These are phyloP conservation scores for Warburgia ugandensis DNA, from an alignment of 164 flowering plant species.

Conservation along the genomic window DNA sequence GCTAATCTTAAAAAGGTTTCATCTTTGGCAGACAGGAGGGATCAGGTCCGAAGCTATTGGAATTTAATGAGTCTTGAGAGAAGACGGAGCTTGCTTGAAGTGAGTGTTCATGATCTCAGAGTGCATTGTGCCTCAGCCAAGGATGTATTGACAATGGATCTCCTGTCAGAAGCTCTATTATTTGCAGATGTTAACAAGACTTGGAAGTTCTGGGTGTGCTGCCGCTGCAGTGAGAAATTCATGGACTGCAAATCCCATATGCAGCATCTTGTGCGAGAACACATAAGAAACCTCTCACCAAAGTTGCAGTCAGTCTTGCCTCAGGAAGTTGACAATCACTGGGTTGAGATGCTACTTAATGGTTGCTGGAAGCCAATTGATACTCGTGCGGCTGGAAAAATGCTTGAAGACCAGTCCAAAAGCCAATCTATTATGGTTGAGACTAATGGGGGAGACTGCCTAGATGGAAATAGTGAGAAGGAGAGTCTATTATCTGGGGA, in stretches of 20 bases:
- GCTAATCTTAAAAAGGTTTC: constrained; percentile 42
- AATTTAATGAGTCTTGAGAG: constrained; percentile 47
- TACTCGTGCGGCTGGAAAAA: constrained; percentile 50
- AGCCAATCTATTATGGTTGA: constrained; percentile 27
- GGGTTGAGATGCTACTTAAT: constrained; percentile 75
- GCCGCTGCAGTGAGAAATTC: constrained; percentile 68
- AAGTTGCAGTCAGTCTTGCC: constrained; percentile 67
- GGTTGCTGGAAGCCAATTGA: constrained; percentile 87
- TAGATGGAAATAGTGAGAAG: constrained; percentile 24
- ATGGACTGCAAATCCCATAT: constrained; percentile 45
- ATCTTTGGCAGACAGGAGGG: constrained; percentile 54
- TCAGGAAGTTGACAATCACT: constrained; percentile 52
- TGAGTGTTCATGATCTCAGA: constrained; percentile 47
- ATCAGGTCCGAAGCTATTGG: constrained; percentile 68
- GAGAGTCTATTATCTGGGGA: too few species aligned
- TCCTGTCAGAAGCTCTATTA: constrained; percentile 61
- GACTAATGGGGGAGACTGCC: constrained; percentile 15
- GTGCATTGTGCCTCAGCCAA: constrained; percentile 47
- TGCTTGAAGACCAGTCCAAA: constrained; percentile 44
- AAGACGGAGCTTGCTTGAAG: constrained; percentile 54
- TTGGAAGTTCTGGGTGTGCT: constrained; percentile 88
- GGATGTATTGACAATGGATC: constrained; percentile 46
- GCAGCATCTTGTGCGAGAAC: constrained; percentile 80
- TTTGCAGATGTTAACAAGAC: constrained; percentile 46
- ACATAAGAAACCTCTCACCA: constrained; percentile 59